Conservation (phyloP, 2,329 filamentous ascomycete genomes). For the Nannizziopsis arthrosporioides region DNA sequence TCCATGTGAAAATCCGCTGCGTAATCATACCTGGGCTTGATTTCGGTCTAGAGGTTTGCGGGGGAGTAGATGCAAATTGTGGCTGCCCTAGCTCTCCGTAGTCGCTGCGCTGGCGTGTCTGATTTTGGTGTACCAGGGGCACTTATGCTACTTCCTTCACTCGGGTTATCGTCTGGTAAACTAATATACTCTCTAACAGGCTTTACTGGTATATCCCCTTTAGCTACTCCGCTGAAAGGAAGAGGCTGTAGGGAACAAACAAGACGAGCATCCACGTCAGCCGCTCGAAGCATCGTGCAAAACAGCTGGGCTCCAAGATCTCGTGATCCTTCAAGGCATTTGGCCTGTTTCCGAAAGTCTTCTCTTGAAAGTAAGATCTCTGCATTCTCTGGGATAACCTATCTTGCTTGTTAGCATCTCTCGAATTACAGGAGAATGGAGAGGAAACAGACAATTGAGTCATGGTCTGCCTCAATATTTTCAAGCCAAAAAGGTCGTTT, state of each 20-base stretch:
- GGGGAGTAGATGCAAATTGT: conserved; percentile 15
- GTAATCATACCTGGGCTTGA: conserved; percentile 5
- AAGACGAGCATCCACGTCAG: conserved; percentile 68
- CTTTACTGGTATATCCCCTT: conserved; percentile 36
- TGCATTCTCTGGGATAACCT: conserved; percentile 38
- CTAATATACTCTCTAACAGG: conserved; percentile 28
- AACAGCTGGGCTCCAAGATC: conserved; percentile 86
- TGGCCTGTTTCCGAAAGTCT: conserved; percentile 64
- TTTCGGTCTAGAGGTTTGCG: conserved; percentile 8
- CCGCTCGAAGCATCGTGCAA: conserved; percentile 71
- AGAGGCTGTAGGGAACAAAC: conserved; percentile 85
- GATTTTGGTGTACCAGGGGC: conserved; percentile 4
- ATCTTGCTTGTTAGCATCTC: background rate
- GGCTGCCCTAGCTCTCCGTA: conserved; percentile 29
- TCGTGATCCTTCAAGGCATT: conserved; percentile 62
- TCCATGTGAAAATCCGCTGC: background rate
- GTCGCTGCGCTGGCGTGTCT: conserved; percentile 16
- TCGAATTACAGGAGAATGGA: conserved; percentile 7
- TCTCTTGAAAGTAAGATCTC: conserved; percentile 57
- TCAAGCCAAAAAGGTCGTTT: conserved; percentile 65
- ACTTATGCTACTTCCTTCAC: conserved; percentile 17
- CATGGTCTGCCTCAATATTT: conserved; percentile 47
- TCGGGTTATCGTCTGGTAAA: conserved; percentile 26
- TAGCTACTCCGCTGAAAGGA: conserved; percentile 47
- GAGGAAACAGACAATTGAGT: conserved; percentile 34